Evolutionary conservation across 2,329 filamentous ascomycete species (phyloP), one percentile per base, ranked within the genome.

Genomic region (Epichloe typhina): DNA sequence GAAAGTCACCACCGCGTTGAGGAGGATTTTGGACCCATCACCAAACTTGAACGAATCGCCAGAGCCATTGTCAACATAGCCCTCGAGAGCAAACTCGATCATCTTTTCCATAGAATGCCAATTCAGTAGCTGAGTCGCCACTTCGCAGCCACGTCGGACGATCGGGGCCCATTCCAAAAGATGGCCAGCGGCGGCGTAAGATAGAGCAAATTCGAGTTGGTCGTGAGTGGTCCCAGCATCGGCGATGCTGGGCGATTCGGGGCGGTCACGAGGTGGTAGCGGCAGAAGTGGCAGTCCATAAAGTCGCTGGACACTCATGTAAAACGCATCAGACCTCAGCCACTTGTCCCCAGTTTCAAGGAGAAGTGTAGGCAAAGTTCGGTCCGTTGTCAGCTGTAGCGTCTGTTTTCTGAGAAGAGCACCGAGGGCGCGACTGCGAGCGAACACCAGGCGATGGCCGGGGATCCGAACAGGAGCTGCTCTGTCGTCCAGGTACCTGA

Each of bases 71-170:
- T 71, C 67, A 13, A 57, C 51, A 21, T 63, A 57, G 2, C 60
- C 64, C 11, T 68, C 66, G 53, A 84, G 63, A 1, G 73, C 73
- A 60, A 83, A 84, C n/a, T 73, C 73, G 12, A 88, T 63, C 2
- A 73, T 78, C 17, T 69, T 70, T 56, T 84, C 79, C 13, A 86
- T 56, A 0, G 77, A 85, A 49, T 79, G 71, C 82, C 82, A 86
- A 53, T 71, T 72, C 41, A 86, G 59, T 4, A 80, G 69, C 49
- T 73, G 70, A 37, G 73, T 69, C 1, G 80, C 80, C 53, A 84
- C 72, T 46, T 80, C 75, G 26, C 83, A 66, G 37, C 81, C 83
- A 37, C 79, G 75, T 44, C 71, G 64, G 11, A 76, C 68, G 26
- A 86, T 72, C 23, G 73, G 71, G 2, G 68, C 69, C 60, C 83